A percentile compares a stretch with the other conserved stretches of the same genome.
Evolutionary conservation across 2,329 filamentous ascomycete species (phyloP).

Genomic region (Pseudocercospora crystallina): DNA sequence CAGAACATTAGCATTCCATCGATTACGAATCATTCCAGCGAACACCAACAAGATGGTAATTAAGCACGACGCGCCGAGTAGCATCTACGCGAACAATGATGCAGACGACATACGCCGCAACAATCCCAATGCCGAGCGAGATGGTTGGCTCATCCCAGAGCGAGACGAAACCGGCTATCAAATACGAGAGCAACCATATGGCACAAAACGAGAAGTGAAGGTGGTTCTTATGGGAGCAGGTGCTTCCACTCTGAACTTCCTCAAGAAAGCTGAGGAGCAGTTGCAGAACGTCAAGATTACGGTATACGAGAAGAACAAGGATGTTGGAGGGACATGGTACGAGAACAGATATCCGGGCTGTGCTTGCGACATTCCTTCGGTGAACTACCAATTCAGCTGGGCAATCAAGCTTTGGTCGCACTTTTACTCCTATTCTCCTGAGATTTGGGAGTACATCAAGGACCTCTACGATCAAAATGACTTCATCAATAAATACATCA

Average conservation of each 20-base stretch:
- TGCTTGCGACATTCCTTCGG: conserved; percentile 48
- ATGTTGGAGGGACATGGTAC: conserved; percentile 38
- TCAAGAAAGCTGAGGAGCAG: conserved; percentile 45
- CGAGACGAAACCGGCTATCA: conserved; percentile 43
- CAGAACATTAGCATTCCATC: too few species aligned
- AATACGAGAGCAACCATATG: conserved; percentile 46
- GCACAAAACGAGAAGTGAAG: conserved; percentile 41
- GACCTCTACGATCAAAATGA: conserved; percentile 45
- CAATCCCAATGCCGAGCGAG: conserved; percentile 29
- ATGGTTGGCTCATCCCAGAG: conserved; percentile 37
- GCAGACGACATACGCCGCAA: conserved; percentile 28
- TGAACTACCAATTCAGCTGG: conserved; percentile 54
- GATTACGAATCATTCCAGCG: too few species aligned
- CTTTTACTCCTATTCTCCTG: conserved; percentile 49
- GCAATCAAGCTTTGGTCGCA: conserved; percentile 51
- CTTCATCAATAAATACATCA: conserved; percentile 48
- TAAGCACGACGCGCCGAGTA: conserved; percentile 26
- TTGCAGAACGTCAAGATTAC: conserved; percentile 42
- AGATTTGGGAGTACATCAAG: conserved; percentile 53
- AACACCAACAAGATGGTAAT: conserved; percentile 17
- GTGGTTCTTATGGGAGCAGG: conserved; percentile 47
- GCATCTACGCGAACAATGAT: conserved; percentile 20
- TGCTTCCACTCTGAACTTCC: conserved; percentile 43
- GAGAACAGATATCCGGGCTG: conserved; percentile 43
- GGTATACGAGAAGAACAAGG: conserved; percentile 40